Evolutionary conservation across 257 asterid species (phyloP).

Genomic region (Solanum arcanum): DNA sequence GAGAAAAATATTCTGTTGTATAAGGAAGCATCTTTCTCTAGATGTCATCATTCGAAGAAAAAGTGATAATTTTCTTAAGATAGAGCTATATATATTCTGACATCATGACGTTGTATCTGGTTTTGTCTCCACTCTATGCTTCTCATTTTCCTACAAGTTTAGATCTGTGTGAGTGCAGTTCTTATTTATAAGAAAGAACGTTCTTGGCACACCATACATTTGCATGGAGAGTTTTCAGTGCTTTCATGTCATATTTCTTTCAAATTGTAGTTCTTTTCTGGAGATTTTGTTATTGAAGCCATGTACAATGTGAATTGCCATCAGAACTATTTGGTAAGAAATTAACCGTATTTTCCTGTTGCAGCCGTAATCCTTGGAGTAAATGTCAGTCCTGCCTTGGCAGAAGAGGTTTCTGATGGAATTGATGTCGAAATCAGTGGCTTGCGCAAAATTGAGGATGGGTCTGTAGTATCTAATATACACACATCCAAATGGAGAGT

Average conservation of each 20-base stretch:
- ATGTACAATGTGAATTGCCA: neutral
- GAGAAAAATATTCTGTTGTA: neutral
- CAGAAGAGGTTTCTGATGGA: conserved; percentile 50
- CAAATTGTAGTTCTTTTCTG: neutral
- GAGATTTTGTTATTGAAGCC: neutral
- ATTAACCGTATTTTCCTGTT: neutral
- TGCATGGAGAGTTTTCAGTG: neutral
- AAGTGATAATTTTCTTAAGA: neutral
- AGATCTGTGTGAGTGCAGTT: neutral
- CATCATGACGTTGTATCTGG: neutral
- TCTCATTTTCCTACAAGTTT: neutral
- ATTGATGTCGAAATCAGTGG: conserved; percentile 25
- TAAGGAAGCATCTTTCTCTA: neutral
- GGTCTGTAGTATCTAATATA: conserved; percentile 67
- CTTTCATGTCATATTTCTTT: neutral
- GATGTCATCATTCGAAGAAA: neutral
- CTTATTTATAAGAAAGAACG: neutral
- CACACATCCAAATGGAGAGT: conserved; percentile 96
- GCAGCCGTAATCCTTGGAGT: conserved; percentile 58
- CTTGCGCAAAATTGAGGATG: conserved; percentile 59
- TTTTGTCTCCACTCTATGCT: neutral
- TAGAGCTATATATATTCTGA: neutral
- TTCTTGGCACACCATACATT: neutral
- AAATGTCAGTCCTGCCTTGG: conserved; percentile 37
- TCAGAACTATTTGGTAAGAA: neutral